Evolutionary conservation across 2,329 filamentous ascomycete genomes (phyloP).

Genomic region (Fusarium burgessii): DNA sequence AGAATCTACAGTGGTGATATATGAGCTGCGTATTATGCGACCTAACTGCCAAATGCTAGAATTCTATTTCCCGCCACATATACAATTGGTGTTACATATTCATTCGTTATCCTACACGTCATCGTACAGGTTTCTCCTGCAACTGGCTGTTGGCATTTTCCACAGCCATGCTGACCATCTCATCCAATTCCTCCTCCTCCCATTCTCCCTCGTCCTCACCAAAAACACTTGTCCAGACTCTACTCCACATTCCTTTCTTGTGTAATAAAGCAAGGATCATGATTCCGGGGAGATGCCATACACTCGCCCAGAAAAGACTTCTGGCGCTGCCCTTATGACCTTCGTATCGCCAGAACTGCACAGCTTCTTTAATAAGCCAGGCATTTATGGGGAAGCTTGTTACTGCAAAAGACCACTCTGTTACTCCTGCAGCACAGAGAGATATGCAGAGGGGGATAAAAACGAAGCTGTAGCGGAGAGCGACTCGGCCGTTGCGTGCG

Average conservation of each 20-base stretch:
- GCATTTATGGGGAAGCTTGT: conserved; percentile 85
- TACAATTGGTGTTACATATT: conserved; percentile 46
- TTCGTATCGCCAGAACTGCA: conserved; percentile 82
- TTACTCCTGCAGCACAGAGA: conserved; percentile 82
- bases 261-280: conserved; percentile 91
- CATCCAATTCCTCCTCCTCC: conserved; percentile 66
- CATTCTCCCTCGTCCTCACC: conserved; percentile 71
- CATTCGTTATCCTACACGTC: conserved; percentile 29
- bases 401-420: conserved; percentile 85
- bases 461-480: conserved; percentile 84
- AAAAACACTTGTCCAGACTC: conserved; percentile 78
- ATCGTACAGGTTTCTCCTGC: conserved; percentile 32
- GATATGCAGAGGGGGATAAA: conserved; percentile 90
- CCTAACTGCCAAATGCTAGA: conserved; percentile 11
- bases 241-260: conserved; percentile 92
- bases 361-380: conserved; percentile 86
- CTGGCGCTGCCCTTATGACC: conserved; percentile 85
- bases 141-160: conserved; percentile 38
- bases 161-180: conserved; percentile 54
- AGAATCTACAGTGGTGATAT: conserved; percentile 29
- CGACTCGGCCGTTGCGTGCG: conserved; percentile 85
- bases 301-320: conserved; percentile 94
- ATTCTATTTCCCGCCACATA: conserved; percentile 26
- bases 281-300: conserved; percentile 93
- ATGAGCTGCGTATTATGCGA: conserved; percentile 24